Base-by-base conservation (phyloP, 1,284 basidiomycete genomes). In the Puccinia brachypodii region DNA sequence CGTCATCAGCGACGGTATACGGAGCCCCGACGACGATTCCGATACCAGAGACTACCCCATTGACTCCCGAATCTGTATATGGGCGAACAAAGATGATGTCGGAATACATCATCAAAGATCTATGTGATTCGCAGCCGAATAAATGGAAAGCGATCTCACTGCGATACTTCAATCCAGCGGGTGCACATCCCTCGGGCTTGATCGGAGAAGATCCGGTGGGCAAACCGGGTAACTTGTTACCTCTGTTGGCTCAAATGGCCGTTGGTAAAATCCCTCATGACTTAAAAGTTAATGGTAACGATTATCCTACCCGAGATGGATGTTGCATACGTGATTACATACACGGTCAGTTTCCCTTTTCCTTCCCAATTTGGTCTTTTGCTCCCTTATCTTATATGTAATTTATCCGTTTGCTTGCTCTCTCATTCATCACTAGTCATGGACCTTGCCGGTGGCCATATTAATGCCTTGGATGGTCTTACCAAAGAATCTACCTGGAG, bases 1-100 rank as follows among this genome's bases (percentile, higher is more conserved):
- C 95, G 0, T 98, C 96, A 14, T 97, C 95, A 33, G 97, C 97
- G 1, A 99, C 97, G n/a, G 97, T 99, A 47, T 99, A 99, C 87
- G 97, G 97, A 82, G 95, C 92, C 2, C 97, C 97, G 9, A 92
- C 93, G 68, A 89, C 89, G 81, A 94, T 99, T 82, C 97, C 97
- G 69, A 99, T 99, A 84, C 94, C 95, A 28, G 97, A 99, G 88
- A 91, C 92, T 2, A 95, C 94, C 7, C 92, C 93, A 14, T 88
- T 99, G 82, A 88, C 93, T 85, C 94, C 96, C 1, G 92, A 96
- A 87, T 96, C 94, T 84, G 93, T 93, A 25, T 99, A 99, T 86
- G 97, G 95, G 47, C 92, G 93, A 86, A 97, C 95, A 36, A 99
- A 99, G 88, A 91, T 94, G 83, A 95, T 99, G 92, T 91, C 91